Conservation (phyloP, 2,329 filamentous ascomycete species). For the Aspergillus puulaauensis region DNA sequence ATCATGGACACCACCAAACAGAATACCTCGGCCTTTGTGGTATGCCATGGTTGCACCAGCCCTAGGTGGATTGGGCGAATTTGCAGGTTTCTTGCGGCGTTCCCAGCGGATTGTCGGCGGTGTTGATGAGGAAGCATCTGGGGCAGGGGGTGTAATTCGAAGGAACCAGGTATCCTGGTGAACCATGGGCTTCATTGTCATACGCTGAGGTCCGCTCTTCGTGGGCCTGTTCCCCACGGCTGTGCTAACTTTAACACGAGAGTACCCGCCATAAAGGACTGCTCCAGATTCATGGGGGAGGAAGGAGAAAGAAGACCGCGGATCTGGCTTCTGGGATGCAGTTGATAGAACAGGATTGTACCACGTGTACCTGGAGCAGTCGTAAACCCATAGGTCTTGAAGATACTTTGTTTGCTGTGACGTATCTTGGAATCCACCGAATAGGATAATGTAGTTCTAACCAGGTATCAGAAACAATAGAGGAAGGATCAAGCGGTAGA, state of each 20-base stretch:
- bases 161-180: conserved; percentile 96
- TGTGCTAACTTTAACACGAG: conserved; percentile 73
- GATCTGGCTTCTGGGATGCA: conserved; percentile 82
- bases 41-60: conserved; percentile 92
- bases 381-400: conserved; percentile 92
- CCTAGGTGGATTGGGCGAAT: conserved; percentile 77
- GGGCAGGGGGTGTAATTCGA: conserved; percentile 69
- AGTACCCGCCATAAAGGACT: conserved; percentile 91
- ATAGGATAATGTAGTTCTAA: conserved; percentile 85
- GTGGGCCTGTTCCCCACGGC: conserved; percentile 58
- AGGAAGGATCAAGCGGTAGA: neutral
- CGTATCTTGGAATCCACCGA: conserved; percentile 96
- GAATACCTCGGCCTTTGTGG: conserved; percentile 88
- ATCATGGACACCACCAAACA: conserved; percentile 93
- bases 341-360: conserved; percentile 71
- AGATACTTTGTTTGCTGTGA: conserved; percentile 93
- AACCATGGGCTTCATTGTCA: conserved; percentile 79
- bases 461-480: neutral
- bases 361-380: conserved; percentile 85
- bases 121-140: conserved; percentile 65
- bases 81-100: conserved; percentile 85
- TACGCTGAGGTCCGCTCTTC: conserved; percentile 61
- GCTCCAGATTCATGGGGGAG: conserved; percentile 88
- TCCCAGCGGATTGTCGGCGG: conserved; percentile 84
- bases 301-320: conserved; percentile 87